Evolutionary conservation across 2,329 filamentous ascomycete genomes (phyloP), one percentile per base, ranked within the genome.

Genomic region (Mycocentrospora acerina): DNA sequence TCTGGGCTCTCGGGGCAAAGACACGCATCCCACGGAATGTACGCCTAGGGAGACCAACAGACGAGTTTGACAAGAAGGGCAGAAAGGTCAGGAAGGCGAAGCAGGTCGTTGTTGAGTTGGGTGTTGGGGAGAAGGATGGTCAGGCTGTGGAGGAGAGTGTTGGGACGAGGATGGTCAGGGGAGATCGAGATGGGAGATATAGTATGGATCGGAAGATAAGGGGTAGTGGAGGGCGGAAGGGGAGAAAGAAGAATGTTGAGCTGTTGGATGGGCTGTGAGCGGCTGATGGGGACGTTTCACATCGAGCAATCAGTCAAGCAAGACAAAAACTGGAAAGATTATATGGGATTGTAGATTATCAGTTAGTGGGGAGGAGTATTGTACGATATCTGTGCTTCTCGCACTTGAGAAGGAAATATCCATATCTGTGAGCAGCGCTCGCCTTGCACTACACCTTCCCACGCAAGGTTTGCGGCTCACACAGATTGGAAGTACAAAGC

Each of bases 1-100:
- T 97, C 8, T 98, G 93, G 93, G 90, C 91, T 1, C 75, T 97
- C 0, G 93, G 93, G 0, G 91, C 90, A 15, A 97, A 97, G 76
- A 94, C 89, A 0, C 78, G 89, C 10, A 78, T 86, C 4, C 60
- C 68, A 2, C 74, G 87, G 31, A 74, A 71, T 11, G 70, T 86
- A 29, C 79, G 82, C 7, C 68, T 86, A 3, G 86, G 86, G 3
- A 62, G 46, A 8, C 60, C 64, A 59, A 35, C 66, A 56, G 55
- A 65, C 55, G 44, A 71, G 66, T 46, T 69, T 62, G 68, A 51
- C 38, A 68, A 54, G 61, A 70, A 59, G 61, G 68, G 51, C 38
- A 60, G 49, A 45, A 67, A 37, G 61, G 64, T 51, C 26, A 62
- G 55, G 43, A 50, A 46, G 40, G 46, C 47, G 8, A 63, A 62